Evolutionary conservation across 139 green algal genomes (phyloP), one percentile per base, ranked within the genome.

Genomic region (Auxenochlorella pyrenoidosa): DNA sequence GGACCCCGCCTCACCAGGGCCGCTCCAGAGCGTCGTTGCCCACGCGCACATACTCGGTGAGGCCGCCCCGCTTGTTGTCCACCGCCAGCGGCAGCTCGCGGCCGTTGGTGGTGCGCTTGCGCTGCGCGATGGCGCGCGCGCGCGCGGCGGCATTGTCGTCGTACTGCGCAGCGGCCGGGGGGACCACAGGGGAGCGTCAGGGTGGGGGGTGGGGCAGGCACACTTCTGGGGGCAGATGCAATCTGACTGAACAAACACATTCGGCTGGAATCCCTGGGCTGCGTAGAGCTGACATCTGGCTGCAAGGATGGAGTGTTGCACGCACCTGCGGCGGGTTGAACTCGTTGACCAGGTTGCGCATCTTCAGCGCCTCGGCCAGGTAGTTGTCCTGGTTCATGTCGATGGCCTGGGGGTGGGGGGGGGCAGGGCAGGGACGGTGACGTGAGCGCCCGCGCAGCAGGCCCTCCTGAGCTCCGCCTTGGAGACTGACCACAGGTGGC

Each of bases 301-400:
- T 54, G 47, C 47, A 54, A 54, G 47, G 8, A 54, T 54, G 47
- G 8, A 54, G 47, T 10, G 10, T 54, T 54, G 8, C 10, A 10
- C 47, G 2, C 54, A 63, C 54, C 54, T 13, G 54, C 12, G 89
- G 89, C 13, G 89, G 79, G 86, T 92, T 89, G 81, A 96, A 95
- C 84, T 95, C 92, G 59, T 87, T 78, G 40, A 96, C 63, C 54
- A 96, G 83, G 86, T 96, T 96, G 60, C 94, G 89, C 90, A 98
- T 94, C 92, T 85, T 85, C 24, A 97, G 79, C 34, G 93, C 92
- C 91, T 98, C 96, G 16, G 89, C 91, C 76, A 98, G 85, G 90
- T 97, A 96, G 88, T 97, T 94, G 91, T 98, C 96, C 88, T 96
- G 93, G 91, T 97, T 97, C 95, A 97, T 97, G 88, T 97, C 95